Evolutionary conservation across 352 stramenopile genomes (phyloP), one percentile per base, ranked within the genome.

Genomic region (Globisporangium spiculum): DNA sequence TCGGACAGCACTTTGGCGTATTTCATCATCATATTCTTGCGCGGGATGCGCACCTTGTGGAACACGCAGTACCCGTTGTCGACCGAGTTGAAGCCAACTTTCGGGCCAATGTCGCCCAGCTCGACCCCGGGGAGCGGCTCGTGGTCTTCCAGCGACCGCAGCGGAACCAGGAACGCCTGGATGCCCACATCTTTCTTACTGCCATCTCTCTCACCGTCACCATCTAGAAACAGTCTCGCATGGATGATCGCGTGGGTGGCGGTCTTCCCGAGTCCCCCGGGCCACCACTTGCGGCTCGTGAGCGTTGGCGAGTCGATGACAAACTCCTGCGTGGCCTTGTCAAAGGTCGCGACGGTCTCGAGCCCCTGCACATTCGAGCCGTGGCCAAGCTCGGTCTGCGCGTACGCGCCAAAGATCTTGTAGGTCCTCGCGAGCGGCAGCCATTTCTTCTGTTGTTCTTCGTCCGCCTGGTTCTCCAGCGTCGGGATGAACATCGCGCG

Each of bases 221-320:
- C 74, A n/a, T 81, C 76, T 0, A 86, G 54, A 0, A 81, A 72
- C 1, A 98, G 75, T 22, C 90, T 89, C 6, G 93, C 92, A 73
- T 98, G 97, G 0, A 98, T 86, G 74, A 98, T 96, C 27, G 95
- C 94, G 71, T 97, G 87, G 67, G 89, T 98, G 26, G 89, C 92
- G 0, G 92, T 98, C 66, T 91, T 89, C n/a, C 91, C 95, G 6
- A 98, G 75, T 2, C 89, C 96, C 27, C 93, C 94, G 7, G 95
- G 95, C 97, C 97, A 99, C 86, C 97, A 99, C 77, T 99, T 99
- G 66, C 85, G 81, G 58, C 83, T 90, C 34, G 96, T 98, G 32
- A 99, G 69, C 16, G 95, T 98, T 0, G 97, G 97, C 8, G 93
- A 97, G 77, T 99, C 72, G 63, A 99, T 88, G 27, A 98, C 81